Evolutionary conservation across 805 yeast species (phyloP).

Genomic region (Candida endomychidarum): DNA sequence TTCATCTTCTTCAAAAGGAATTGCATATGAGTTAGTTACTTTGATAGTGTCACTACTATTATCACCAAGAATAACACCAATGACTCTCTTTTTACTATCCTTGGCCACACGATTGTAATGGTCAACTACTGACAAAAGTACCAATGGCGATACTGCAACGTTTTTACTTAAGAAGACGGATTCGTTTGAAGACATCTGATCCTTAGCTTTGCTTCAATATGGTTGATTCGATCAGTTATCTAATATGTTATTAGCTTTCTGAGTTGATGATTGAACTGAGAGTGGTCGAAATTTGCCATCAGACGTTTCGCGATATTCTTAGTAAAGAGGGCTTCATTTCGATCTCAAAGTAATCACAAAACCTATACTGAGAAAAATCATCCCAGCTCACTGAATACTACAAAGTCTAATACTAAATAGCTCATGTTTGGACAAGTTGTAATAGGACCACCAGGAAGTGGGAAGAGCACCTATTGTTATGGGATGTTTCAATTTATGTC

Average conservation of each 20-base stretch:
- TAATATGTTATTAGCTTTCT: not conserved
- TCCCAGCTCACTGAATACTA: no score
- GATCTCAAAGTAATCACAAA: no score
- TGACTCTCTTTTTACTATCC: constrained; percentile 71
- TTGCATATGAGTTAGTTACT: constrained; percentile 91
- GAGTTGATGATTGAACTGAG: not conserved
- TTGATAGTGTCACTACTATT: constrained; percentile 55
- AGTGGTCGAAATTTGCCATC: constrained; percentile 9
- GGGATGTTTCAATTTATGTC: constrained; percentile 91
- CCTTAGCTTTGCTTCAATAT: no score
- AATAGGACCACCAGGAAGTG: constrained; percentile 98
- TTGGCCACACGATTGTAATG: constrained; percentile 88
- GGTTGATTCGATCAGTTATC: no score
- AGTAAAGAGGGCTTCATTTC: not conserved
- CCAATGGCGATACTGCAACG: constrained; percentile 94
- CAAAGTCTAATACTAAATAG: no score
- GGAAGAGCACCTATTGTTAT: constrained; percentile 91
- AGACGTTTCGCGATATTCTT: constrained; percentile 7
- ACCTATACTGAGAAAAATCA: no score
- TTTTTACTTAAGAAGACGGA: constrained; percentile 45
- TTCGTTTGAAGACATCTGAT: constrained; percentile 32
- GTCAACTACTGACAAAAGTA: constrained; percentile 89
- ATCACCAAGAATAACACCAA: constrained; percentile 93
- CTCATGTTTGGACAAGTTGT: constrained; percentile 83
- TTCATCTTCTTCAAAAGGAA: constrained; percentile 97